A percentile compares a stretch with the other conserved stretches of the same genome.
Evolutionary conservation across 139 green algal genomes (phyloP).

Genomic region (Desmodesmus armatus): DNA sequence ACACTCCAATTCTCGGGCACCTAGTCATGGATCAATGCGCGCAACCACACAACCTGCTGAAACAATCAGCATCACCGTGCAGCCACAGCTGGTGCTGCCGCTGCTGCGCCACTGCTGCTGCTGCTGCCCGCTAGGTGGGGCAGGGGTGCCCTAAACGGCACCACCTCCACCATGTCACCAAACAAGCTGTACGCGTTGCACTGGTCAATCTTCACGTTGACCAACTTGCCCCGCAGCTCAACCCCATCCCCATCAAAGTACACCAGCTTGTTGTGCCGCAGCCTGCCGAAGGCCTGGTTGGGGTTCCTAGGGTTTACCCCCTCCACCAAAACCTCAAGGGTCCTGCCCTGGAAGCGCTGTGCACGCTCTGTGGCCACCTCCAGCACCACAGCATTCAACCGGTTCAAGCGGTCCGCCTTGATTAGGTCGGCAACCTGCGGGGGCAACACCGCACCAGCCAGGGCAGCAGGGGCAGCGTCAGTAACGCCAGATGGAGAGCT

Average conservation of each 20-base stretch:
- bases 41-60: too few relatives aligned
- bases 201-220: conserved; percentile 74
- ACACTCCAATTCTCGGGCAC: too few relatives aligned
- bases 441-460: neutral
- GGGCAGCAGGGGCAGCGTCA: neutral
- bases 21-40: too few relatives aligned
- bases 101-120: conserved; percentile 9
- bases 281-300: conserved; percentile 86
- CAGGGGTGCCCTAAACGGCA: conserved; percentile 28
- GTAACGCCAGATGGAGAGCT: neutral
- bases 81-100: neutral
- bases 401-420: conserved; percentile 94
- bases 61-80: neutral
- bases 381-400: conserved; percentile 91
- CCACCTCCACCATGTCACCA: conserved; percentile 60
- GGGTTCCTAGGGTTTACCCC: conserved; percentile 79
- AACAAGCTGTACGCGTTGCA: conserved; percentile 86
- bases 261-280: conserved; percentile 92
- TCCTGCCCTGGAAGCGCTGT: conserved; percentile 84
- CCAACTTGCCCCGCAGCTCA: conserved; percentile 76
- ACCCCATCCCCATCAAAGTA: conserved; percentile 89
- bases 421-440: conserved; percentile 83
- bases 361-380: conserved; percentile 87
- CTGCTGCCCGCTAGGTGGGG: neutral
- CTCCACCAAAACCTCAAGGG: conserved; percentile 92